Base-by-base conservation (phyloP, 352 stramenopile genomes). In the Phytophthora citrophthora region DNA sequence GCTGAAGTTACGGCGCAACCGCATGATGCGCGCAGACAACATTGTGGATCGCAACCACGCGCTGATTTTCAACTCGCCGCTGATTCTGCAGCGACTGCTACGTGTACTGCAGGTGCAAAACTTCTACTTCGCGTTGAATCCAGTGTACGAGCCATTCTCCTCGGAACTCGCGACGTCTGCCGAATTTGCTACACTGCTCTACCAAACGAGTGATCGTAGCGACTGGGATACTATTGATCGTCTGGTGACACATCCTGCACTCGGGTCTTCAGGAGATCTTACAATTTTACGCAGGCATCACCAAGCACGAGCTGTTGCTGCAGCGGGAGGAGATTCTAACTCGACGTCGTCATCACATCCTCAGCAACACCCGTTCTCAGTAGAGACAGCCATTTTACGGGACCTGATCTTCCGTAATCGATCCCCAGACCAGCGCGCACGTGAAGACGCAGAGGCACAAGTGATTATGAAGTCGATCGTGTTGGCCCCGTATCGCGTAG, bases 11-110 rank as follows among this genome's bases (percentile, higher is more conserved):
- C 85, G 94, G 3, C 76, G 79, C 20, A 92, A 84, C 20, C 84
- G 86, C 26, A 83, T 94, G 83, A 81, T 88, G 31, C 77, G 86
- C 2, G 74, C 76, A 7, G 83, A 94, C 71, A 93, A 89, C 61
- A 87, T 95, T 16, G 86, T 98, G 15, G 91, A 98, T 59, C 87
- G 93, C 52, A 98, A 98, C 64, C 95, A 98, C 71, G 77, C 88
- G 11, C 80, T 98, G n/a, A 80, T 98, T 54, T 89, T 97, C 74
- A 92, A 91, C 50, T 88, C 77, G 11, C 78, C 84, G 16, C 51
- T 83, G n/a, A 70, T 96, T 29, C 61, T 97, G 39, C 77, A 86
- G 61, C 81, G 87, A 13, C 50, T 97, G 53, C 62, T 95, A 41
- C 71, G 73, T 10, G 76, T 95, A 10, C 57, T 95, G 6, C 77